A percentile compares a stretch with the other conserved stretches of the same genome.
Conservation (phyloP, 2,329 filamentous ascomycete genomes). For the Dothidotthia symphoricarpi region DNA sequence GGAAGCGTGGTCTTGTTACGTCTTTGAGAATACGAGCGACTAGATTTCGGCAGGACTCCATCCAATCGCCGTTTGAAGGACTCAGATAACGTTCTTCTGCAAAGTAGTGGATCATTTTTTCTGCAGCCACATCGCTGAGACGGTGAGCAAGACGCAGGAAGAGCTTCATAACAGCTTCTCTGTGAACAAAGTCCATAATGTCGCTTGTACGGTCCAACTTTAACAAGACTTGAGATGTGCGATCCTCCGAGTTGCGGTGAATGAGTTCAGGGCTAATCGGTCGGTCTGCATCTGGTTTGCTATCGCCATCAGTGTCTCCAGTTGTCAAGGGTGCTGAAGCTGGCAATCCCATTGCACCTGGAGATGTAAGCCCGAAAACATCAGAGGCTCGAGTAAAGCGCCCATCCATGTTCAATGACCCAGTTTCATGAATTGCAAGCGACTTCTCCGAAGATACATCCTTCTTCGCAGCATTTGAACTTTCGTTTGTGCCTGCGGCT, state of each 20-base stretch:
- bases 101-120: slow-evolving; percentile 65
- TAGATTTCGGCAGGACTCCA: slow-evolving; percentile 61
- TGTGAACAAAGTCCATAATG: slow-evolving; percentile 58
- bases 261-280: slow-evolving; percentile 7
- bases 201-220: slow-evolving; percentile 32
- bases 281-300: slow-evolving; percentile 13
- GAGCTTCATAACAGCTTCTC: slow-evolving; percentile 65
- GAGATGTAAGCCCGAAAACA: background rate
- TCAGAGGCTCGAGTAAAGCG: background rate
- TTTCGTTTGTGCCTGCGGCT: slow-evolving; percentile 18
- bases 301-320: slow-evolving; percentile 16
- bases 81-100: slow-evolving; percentile 68
- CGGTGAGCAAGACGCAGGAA: slow-evolving; percentile 61
- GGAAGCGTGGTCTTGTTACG: slow-evolving; percentile 57
- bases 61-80: slow-evolving; percentile 68
- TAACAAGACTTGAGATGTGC: slow-evolving; percentile 28
- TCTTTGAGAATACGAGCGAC: slow-evolving; percentile 65
- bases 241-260: slow-evolving; percentile 21
- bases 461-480: slow-evolving; percentile 47
- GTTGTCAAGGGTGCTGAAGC: slow-evolving; percentile 11
- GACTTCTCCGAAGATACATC: slow-evolving; percentile 13
- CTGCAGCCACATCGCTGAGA: slow-evolving; percentile 64
- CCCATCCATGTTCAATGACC: slow-evolving; percentile 9
- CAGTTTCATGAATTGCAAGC: slow-evolving; percentile 8
- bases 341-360: background rate